Percentiles rank a stretch among this genome's conserved stretches.
Evolutionary conservation across 495 filamentous ascomycete genomes (phyloP).

Genomic region (Hypoxylon fragiforme): DNA sequence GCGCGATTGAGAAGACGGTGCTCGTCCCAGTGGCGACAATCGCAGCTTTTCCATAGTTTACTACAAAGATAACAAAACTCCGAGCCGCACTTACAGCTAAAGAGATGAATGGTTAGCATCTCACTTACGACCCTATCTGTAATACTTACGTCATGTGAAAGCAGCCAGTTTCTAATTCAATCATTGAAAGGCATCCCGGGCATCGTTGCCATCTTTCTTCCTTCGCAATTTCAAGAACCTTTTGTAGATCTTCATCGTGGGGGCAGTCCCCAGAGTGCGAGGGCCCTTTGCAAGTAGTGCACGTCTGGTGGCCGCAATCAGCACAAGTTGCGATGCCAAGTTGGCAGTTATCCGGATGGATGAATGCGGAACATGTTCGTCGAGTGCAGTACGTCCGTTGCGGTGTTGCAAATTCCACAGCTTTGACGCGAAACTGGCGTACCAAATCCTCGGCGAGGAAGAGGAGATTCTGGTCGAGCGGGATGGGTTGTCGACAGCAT

Average conservation of each 20-base stretch:
- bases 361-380: constrained; percentile 51
- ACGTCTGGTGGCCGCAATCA: constrained; percentile 46
- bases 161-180: constrained; percentile 74
- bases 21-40: constrained; percentile 20
- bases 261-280: constrained; percentile 63
- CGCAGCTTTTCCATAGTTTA: constrained; percentile 51
- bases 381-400: constrained; percentile 54
- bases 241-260: constrained; percentile 63
- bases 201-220: constrained; percentile 74
- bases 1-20: not conserved
- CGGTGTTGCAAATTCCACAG: constrained; percentile 48
- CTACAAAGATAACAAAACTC: constrained; percentile 65
- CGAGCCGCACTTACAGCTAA: constrained; percentile 55
- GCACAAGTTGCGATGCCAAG: constrained; percentile 45
- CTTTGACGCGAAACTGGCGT: constrained; percentile 41
- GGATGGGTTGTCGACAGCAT: constrained; percentile 52
- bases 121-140: not conserved
- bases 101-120: not conserved
- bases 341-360: constrained; percentile 36
- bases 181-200: constrained; percentile 66
- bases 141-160: constrained; percentile 72
- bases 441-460: constrained; percentile 38
- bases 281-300: constrained; percentile 48
- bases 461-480: constrained; percentile 34
- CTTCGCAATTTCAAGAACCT: constrained; percentile 64